Conservation (phyloP, 495 filamentous ascomycete species). For the Talaromyces adpressus region DNA sequence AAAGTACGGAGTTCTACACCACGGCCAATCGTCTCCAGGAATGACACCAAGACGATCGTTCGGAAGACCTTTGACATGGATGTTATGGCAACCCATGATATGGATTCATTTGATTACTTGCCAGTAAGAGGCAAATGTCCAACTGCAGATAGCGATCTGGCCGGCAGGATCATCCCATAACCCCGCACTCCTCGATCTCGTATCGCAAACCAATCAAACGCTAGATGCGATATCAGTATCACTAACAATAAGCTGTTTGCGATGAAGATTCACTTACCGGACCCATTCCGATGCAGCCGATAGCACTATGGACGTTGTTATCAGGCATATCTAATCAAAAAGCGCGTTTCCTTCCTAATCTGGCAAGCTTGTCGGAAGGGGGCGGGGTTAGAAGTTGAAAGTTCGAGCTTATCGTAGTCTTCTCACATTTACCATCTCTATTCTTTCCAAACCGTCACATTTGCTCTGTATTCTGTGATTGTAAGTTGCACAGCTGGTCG, state of each 20-base stretch:
- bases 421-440: background rate
- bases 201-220: background rate
- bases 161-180: background rate
- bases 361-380: background rate
- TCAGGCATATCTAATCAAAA: background rate
- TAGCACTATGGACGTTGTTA: background rate
- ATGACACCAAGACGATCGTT: background rate
- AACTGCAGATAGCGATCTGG: background rate
- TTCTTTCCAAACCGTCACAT: background rate
- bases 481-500: background rate
- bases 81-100: background rate
- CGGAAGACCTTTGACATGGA: background rate
- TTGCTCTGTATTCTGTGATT: background rate
- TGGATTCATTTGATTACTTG: background rate
- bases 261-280: background rate
- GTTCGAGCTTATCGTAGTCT: background rate
- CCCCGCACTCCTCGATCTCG: background rate
- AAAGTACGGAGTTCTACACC: background rate
- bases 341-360: background rate
- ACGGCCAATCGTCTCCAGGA: background rate
- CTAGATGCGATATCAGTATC: too few relatives aligned
- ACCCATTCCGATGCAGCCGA: background rate
- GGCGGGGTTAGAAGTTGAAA: background rate
- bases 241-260: background rate
- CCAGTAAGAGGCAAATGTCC: background rate